Evolutionary conservation across 257 asterid species (phyloP), one percentile per base, ranked within the genome.

Genomic region (Plectranthus barbatus): DNA sequence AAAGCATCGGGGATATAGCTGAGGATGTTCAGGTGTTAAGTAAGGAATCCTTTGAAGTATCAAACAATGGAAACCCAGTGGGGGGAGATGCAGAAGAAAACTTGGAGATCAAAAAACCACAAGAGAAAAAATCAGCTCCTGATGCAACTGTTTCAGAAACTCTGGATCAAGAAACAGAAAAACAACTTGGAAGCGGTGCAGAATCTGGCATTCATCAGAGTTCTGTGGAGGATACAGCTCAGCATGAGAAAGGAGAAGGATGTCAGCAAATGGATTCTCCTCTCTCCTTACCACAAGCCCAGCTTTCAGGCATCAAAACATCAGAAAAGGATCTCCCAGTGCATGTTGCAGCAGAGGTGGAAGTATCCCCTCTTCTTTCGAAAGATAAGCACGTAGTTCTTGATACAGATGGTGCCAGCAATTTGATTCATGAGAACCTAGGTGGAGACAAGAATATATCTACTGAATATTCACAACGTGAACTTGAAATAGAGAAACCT

Each of bases 351-450:
- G 23, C 34, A 49, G 66, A 64, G 58, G 54, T 11, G 41, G 74
- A 47, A 41, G 72, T 9, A 49, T 17, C 68, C 23, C 37, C 72
- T 54, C 42, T 14, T 6, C 45, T 71, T 55, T 64, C 57, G 37
- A 21, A 48, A 56, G 75, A 74, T 46, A 65, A 72, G 23, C 74
- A 72, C 40, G 56, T 15, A 24, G 67, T 42, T 61, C 57, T 20
- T 31, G 71, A 74, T 73, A 73, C 61, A 67, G 73, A 73, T 36
- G 60, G 37, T 52, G 48, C 39, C 9, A 46, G 12, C 37, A 56
- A 67, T 33, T 23, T 5, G n/a, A 57, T 44, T 59, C 45, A 31
- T 39, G 62, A 59, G 15, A 54, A 52, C 62, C 53, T 65, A 62
- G 36, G 39, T 20, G 71, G 69, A 46, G 51, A 58, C 70, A 75